Base-by-base conservation (phyloP, 345 rosid genomes). In the Sisymbrium altissimum region DNA sequence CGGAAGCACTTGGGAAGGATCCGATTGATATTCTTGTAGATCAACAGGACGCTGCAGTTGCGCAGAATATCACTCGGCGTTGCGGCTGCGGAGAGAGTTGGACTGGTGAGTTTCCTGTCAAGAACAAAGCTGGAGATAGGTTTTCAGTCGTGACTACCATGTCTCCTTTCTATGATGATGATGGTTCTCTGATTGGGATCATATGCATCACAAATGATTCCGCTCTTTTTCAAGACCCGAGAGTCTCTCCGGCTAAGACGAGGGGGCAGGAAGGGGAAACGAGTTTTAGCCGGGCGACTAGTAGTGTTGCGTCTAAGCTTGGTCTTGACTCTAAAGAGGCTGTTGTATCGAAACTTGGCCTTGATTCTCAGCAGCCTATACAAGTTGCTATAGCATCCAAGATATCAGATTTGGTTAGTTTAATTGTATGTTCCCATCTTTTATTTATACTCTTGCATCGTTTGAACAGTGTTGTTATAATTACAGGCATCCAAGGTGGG, bases 291-390 rank as follows among this genome's bases (percentile, higher is more conserved):
- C 69, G 86, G 60, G 76, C 81, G 14, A 66, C 54, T 44, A 67
- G 13, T 52, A 75, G 18, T 39, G 73, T 76, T 66, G 77, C 69
- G 23, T 78, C 77, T 58, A 78, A 78, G 75, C 97, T 94, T 68
- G 97, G 96, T 64, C 91, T 89, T 72, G 96, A 91, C 83, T 71
- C 95, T 69, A 71, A 78, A 72, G 77, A 66, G 36, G 57, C 77
- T 48, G 77, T 71, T 58, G 77, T 40, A 5, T 72, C 81, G 14
- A 78, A 78, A 41, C 97, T 91, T 54, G 97, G 97, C 27, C 96
- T 89, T 78, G 96, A 88, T 83, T 60, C 95, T 81, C 97, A 89
- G 76, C 97, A 91, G 79, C 97, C 98, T 81, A 76, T 88, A 73
- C 96, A 88, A 85, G 81, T 80, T 62, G 93, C 95, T 49, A 79